A percentile compares a stretch with the other conserved stretches of the same genome.
Conservation (phyloP, 768 basidiomycete species). For the Macrocybe gigantea region DNA sequence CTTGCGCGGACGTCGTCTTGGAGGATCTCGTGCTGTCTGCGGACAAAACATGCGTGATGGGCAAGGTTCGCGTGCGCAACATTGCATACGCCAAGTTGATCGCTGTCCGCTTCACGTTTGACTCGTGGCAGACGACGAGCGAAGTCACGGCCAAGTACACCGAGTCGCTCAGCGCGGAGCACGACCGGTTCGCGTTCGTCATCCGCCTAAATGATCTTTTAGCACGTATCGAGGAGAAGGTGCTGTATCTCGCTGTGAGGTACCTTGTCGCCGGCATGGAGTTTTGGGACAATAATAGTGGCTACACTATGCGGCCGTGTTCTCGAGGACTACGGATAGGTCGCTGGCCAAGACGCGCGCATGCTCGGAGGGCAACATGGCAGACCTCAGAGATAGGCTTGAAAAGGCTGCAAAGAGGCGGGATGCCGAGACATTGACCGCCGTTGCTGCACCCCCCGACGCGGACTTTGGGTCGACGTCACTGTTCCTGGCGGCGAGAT, state of each 20-base stretch:
- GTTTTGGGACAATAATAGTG: slow-evolving; percentile 89
- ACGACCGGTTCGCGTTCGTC: slow-evolving; percentile 74
- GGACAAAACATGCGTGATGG: slow-evolving; percentile 55
- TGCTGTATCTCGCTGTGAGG: slow-evolving; percentile 71
- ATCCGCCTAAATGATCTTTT: slow-evolving; percentile 78
- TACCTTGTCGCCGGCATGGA: slow-evolving; percentile 68
- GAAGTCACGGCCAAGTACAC: slow-evolving; percentile 80
- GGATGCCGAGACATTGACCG: slow-evolving; percentile 16
- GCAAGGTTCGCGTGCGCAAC: slow-evolving; percentile 76
- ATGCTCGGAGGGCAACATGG: slow-evolving; percentile 38
- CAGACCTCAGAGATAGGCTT: slow-evolving; percentile 58
- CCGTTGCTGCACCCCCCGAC: slow-evolving; percentile 13
- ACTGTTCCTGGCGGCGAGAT: slow-evolving; percentile 45
- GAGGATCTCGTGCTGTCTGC: slow-evolving; percentile 48
- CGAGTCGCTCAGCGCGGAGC: slow-evolving; percentile 38
- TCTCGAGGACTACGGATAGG: slow-evolving; percentile 30
- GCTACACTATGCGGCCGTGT: slow-evolving; percentile 69
- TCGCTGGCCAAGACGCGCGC: too few relatives aligned
- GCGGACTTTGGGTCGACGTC: slow-evolving; percentile 26
- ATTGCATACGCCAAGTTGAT: slow-evolving; percentile 85
- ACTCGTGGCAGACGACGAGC: slow-evolving; percentile 93
- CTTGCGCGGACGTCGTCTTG: slow-evolving; percentile 42
- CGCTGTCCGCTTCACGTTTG: slow-evolving; percentile 87
- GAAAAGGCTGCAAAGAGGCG: slow-evolving; percentile 51
- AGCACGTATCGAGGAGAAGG: slow-evolving; percentile 75